Base-by-base conservation (phyloP, 257 asterid species). In the Dorcoceras hygrometricum region DNA sequence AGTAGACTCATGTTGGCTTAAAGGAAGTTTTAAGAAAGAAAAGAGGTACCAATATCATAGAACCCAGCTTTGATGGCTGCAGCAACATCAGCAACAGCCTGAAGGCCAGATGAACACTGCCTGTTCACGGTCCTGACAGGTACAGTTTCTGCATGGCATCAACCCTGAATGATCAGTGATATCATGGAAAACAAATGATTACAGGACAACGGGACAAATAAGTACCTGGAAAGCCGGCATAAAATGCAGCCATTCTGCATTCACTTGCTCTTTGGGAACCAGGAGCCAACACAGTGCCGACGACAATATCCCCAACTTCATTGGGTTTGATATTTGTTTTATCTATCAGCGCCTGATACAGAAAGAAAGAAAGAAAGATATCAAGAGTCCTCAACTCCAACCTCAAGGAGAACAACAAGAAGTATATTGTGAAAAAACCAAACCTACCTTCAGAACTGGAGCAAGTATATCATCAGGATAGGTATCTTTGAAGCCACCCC, bases 211-310 rank as follows among this genome's bases (percentile, higher is more conserved):
- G 4, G 4, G 7, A 8, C 3, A 68, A 7, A 77, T 43, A 22
- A 59, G 4, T 80, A 90, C 99, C 97, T 59, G 99, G 99, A 80
- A 90, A 94, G 75, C 99, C 99, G 10, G 99, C 99, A 90, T 85
- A 94, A 71, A 94, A 94, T 57, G 97, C 96, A 84, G 99, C 99
- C 96, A 90, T 94, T 73, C 99, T 88, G 84, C 99, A 94, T 77
- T 94, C 99, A 57, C 95, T 88, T 34, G 99, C 99, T 82, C 99
- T 82, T 74, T 86, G 95, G 69, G 99, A 85, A 36, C 99, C 99
- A 2, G 96, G 96, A 10, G 99, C 99, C 79, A 94, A 71, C 65
- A 94, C 99, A 0, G 97, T 74, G 71, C 99, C 99, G 56, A 94
- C 99, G 73, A 94, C 93, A 73, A 94, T 88, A 71, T 94, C 99